Evolutionary conservation across 2,329 filamentous ascomycete species (phyloP).

Genomic region (Ceratocystis cubensis): DNA sequence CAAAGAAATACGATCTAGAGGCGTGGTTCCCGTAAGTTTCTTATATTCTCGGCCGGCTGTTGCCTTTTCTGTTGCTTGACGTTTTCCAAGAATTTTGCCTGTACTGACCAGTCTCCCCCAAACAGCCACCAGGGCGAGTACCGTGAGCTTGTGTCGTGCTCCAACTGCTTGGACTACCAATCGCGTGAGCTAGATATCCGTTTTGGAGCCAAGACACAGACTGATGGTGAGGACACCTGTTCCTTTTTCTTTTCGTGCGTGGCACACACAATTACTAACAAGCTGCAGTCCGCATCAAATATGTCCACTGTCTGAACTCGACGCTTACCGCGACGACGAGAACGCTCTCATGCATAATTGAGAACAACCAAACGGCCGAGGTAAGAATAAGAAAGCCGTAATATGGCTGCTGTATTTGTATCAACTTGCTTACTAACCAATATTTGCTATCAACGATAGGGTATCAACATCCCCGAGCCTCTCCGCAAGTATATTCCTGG

Average conservation of each 20-base stretch:
- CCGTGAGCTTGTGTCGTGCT: slow-evolving; percentile 95
- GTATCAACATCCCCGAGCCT: slow-evolving; percentile 67
- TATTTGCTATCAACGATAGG: slow-evolving; percentile 36
- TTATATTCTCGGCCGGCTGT: neutral
- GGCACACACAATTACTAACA: neutral
- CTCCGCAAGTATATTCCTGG: slow-evolving; percentile 85
- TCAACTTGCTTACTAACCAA: slow-evolving; percentile 10
- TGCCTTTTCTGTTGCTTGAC: neutral
- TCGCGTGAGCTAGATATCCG: slow-evolving; percentile 86
- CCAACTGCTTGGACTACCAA: slow-evolving; percentile 97
- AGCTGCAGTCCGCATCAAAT: slow-evolving; percentile 54
- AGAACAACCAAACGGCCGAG: slow-evolving; percentile 91
- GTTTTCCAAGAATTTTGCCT: neutral
- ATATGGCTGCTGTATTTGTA: neutral
- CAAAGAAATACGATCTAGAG: slow-evolving; percentile 93
- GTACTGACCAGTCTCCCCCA: neutral
- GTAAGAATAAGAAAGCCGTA: slow-evolving; percentile 29
- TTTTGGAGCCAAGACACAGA: slow-evolving; percentile 76
- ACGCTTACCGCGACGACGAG: slow-evolving; percentile 84
- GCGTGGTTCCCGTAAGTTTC: slow-evolving; percentile 75
- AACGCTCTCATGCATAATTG: slow-evolving; percentile 84
- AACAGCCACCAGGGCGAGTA: slow-evolving; percentile 64
- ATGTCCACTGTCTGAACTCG: slow-evolving; percentile 85
- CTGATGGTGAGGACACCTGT: slow-evolving; percentile 44
- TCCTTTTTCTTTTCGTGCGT: neutral